Base-by-base conservation (phyloP, 164 flowering plant genomes). In the Umbilicus rupestris region DNA sequence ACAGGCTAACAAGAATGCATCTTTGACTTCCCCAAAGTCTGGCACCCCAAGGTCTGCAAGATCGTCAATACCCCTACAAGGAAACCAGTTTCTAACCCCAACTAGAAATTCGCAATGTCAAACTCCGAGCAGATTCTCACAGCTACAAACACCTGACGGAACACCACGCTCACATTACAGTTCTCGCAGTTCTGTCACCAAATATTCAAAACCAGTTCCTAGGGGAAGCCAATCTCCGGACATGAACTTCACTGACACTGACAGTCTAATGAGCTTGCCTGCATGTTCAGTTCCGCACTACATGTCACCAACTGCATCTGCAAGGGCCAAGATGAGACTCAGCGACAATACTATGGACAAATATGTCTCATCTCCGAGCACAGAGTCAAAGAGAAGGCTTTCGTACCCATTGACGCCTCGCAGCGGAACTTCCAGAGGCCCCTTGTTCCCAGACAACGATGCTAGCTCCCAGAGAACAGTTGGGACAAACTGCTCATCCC, bases 51-150 rank as follows among this genome's bases (percentile, higher is more conserved):
- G 16, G 12, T 41, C 60, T 17, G 28, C 60, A 26, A 55, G 60
- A 28, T 55, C 60, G 19, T 55, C 60, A 26, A 2, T 30, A 55
- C 33, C 60, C 60, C 60, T 55, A 11, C 15, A 33, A 55, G 33
- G 60, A 55, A 55, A 55, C 60, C 60, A 55, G 60, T 55, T 28
- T 28, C 33, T 55, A 55, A 55, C 60, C 58, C 58, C 58, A 17
- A 7, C 60, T 55, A 28, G 60, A 55, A 28, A 28, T 28, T 55
- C 60, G 14, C 35, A 8, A 7, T 55, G 19, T 16, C 60, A 26
- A 55, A 55, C 60, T 55, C 60, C 60, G 14, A 55, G 60, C 60
- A 55, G 60, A 55, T 55, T 55, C 60, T 55, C 60, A 3, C 60
- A 55, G 7, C 0, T 55, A 28, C 60, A 26, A 55, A 55, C 60